A percentile compares a stretch with the other conserved stretches of the same genome.
These are phyloP conservation scores for Posidonia oceanica DNA, from an alignment of 116 monocot genomes.

Conservation along the genomic window DNA sequence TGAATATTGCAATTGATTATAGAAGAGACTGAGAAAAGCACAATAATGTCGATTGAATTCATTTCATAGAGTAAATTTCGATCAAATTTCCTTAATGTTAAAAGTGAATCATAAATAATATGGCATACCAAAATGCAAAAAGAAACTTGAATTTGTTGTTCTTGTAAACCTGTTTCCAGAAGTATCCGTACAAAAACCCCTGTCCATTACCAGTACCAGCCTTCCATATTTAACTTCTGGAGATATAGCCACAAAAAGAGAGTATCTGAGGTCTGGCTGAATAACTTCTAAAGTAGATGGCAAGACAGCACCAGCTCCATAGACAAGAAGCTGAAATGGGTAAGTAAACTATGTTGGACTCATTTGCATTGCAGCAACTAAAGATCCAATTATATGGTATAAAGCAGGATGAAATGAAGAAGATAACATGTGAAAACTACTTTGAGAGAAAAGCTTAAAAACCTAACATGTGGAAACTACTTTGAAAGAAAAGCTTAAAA, in stretches of 20 bases:
- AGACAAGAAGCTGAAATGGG: conserved; percentile 77
- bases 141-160: conserved; percentile 68
- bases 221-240: conserved; percentile 48
- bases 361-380: background rate
- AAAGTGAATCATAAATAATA: conserved; percentile 8
- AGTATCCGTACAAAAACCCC: conserved; percentile 64
- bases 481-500: background rate
- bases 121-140: conserved; percentile 77
- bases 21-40: no score
- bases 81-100: background rate
- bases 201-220: conserved; percentile 77
- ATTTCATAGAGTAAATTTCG: no score
- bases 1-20: no score
- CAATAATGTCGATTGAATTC: no score
- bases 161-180: conserved; percentile 90
- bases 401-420: background rate
- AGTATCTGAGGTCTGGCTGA: conserved; percentile 49
- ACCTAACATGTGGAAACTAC: background rate
- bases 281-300: conserved; percentile 63
- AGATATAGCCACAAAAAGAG: conserved; percentile 51
- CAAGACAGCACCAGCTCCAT: conserved; percentile 66
- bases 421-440: background rate
- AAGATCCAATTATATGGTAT: background rate
- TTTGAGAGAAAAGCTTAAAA: background rate
- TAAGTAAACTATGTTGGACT: background rate